Evolutionary conservation across 1,139 yeast species (phyloP), one percentile per base, ranked within the genome.

Genomic region (Blastobotrys apis): DNA sequence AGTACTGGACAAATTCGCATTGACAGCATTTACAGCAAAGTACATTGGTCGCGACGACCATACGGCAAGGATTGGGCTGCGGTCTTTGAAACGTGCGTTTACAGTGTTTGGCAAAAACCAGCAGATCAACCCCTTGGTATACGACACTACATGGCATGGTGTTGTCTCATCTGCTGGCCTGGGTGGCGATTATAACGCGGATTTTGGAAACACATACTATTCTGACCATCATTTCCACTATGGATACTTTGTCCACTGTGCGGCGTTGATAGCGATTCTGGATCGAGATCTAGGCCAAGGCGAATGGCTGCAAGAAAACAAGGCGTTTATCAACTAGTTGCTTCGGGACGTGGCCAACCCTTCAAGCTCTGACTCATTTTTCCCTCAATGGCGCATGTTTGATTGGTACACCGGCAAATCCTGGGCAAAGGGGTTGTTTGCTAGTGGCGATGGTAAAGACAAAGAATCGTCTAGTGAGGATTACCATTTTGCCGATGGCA

Each of bases 141-240:
- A 84, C 59, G 94, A 84, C 57, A 74, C 80, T 17, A 74, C 71
- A 45, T 83, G 73, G 67, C 75, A 75, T 41, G 94, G 94, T 25
- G 67, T 84, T 9, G 75, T 84, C 17, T 77, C 88, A 1, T 68
- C 74, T 43, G 68, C 70, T 31, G 73, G 74, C 1, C 49, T 57
- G 37, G 45, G 43, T 29, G 48, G 46, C 22, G 79, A 76, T 51
- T 69, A 76, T 5, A 51, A 52, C 43, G 76, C 75, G 39, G 84
- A 80, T 53, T 82, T 68, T 59, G 90, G 88, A 15, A 69, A 78
- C 51, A 71, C 80, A 10, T 78, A 73, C 60, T 82, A 82, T 62
- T 81, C 81, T 55, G 88, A 82, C 61, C 88, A 79, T 58, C 87
- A 81, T 57, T 82, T 81, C 75, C 88, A 82, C 57, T 82, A 80